Evolutionary conservation across 192 early-diverging fungal species (phyloP).

Genomic region (Anaeromyces robustus): DNA sequence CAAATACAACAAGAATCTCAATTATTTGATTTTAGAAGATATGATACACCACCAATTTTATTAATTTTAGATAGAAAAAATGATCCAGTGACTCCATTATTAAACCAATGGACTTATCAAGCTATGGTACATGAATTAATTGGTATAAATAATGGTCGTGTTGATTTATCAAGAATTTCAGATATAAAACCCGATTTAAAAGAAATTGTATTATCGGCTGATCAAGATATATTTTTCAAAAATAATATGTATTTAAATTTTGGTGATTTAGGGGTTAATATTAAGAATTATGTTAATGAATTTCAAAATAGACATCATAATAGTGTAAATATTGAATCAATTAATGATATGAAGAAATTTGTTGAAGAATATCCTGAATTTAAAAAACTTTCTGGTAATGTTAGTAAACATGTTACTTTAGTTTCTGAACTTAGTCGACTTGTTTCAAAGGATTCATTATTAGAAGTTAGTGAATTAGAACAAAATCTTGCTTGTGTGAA

Average conservation of each 20-base stretch:
- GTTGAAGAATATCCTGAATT: slow-evolving; percentile 98
- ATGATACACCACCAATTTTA: slow-evolving; percentile 74
- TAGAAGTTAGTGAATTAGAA: slow-evolving; percentile 85
- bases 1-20: slow-evolving; percentile 55
- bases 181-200: slow-evolving; percentile 55
- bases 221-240: slow-evolving; percentile 86
- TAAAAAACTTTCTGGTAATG: slow-evolving; percentile 87
- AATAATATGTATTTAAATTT: slow-evolving; percentile 82
- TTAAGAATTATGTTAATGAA: slow-evolving; percentile 86
- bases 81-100: slow-evolving; percentile 86
- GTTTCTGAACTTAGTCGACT: slow-evolving; percentile 83
- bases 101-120: slow-evolving; percentile 97
- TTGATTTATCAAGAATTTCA: slow-evolving; percentile 77
- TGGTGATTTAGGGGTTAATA: slow-evolving; percentile 83
- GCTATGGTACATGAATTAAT: slow-evolving; percentile 95
- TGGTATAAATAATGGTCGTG: slow-evolving; percentile 81
- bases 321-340: slow-evolving; percentile 81
- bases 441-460: slow-evolving; percentile 52
- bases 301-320: slow-evolving; percentile 86
- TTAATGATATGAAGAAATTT: slow-evolving; percentile 97
- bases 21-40: slow-evolving; percentile 61
- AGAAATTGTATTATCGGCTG: slow-evolving; percentile 81
- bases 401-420: slow-evolving; percentile 94
- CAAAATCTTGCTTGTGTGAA: slow-evolving; percentile 83
- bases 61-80: slow-evolving; percentile 84